A percentile compares a stretch with the other conserved stretches of the same genome.
These are phyloP conservation scores for Ustilago hordei DNA, from an alignment of 1,284 basidiomycete genomes.

Conservation along the genomic window DNA sequence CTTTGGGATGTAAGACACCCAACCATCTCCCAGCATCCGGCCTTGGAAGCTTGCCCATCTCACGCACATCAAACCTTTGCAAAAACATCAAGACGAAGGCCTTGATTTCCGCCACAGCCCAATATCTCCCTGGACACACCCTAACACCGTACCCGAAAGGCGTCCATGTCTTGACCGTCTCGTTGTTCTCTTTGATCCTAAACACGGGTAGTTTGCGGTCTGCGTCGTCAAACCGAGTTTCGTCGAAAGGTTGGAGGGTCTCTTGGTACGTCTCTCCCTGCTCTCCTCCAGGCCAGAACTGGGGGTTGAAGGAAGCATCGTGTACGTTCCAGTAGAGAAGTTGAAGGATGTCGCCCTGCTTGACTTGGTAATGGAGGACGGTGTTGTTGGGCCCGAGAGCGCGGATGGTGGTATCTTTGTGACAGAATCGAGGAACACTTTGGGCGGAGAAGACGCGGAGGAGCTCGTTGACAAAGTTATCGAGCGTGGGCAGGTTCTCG, in stretches of 20 bases:
- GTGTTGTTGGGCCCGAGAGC: conserved; percentile 1
- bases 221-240: conserved; percentile 13
- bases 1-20: conserved; percentile 22
- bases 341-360: conserved; percentile 23
- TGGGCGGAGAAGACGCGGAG: conserved; percentile 18
- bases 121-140: conserved; percentile 31
- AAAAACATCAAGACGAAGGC: conserved; percentile 24
- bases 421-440: conserved; percentile 20
- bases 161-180: conserved; percentile 21
- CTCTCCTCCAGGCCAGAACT: conserved; percentile 18
- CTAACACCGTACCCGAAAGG: conserved; percentile 23
- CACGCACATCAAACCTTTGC: conserved; percentile 14
- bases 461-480: conserved; percentile 21
- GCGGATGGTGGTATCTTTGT: conserved; percentile 18
- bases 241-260: conserved; percentile 19
- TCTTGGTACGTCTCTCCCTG: conserved; percentile 9
- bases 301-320: conserved; percentile 1
- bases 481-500: conserved; percentile 17
- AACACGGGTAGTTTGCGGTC: not conserved
- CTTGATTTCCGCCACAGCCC: conserved; percentile 38
- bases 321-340: conserved; percentile 26
- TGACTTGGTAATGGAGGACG: conserved; percentile 12
- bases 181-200: conserved; percentile 5
- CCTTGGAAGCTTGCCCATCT: conserved; percentile 12
- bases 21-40: conserved; percentile 20